Evolutionary conservation across 352 stramenopile genomes (phyloP), one percentile per base, ranked within the genome.

Genomic region (Globisporangium nunn): DNA sequence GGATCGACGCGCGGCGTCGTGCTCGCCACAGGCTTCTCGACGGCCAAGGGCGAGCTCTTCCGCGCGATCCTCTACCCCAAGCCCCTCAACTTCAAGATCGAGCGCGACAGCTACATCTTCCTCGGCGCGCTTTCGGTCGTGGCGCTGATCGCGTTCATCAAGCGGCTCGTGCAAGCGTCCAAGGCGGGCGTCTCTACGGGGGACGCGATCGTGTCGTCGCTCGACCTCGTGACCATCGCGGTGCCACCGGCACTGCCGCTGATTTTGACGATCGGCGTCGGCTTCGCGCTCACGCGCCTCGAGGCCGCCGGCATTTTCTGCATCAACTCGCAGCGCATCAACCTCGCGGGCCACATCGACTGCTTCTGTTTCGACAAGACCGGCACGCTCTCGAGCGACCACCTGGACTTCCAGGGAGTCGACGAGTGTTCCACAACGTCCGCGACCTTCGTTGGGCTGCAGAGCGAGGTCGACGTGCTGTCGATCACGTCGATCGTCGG

Each of bases 321-420:
- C 59, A 84, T 92, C 41, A 74, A 92, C 59, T 68, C 81, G 14
- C 69, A 87, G 51, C 75, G 81, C 2, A 74, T 92, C 61, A 90
- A 89, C 58, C 59, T 89, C 28, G 71, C 74, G 0, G 82, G 82
- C 0, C 80, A 92, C 48, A 54, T 92, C 5, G 67, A 88, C 45
- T 87, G 72, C 48, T 91, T 91, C 40, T 91, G 80, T 60, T 93
- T 93, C 45, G 82, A 93, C 63, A 93, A 93, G 70, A 93, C 82
- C 6, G 82, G 82, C 1, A 93, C 82, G 10, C 60, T 93, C 6
- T 88, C 82, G 8, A 85, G 68, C 40, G 82, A 91, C 18, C 74
- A 85, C 45, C 52, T 93, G 18, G 71, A 88, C 45, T 90, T 90
- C 54, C 72, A 86, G 31, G 80, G 80, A 17, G 75, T 91, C 0